Base-by-base conservation (phyloP, 2,329 filamentous ascomycete genomes). In the Emmonsia crescens region DNA sequence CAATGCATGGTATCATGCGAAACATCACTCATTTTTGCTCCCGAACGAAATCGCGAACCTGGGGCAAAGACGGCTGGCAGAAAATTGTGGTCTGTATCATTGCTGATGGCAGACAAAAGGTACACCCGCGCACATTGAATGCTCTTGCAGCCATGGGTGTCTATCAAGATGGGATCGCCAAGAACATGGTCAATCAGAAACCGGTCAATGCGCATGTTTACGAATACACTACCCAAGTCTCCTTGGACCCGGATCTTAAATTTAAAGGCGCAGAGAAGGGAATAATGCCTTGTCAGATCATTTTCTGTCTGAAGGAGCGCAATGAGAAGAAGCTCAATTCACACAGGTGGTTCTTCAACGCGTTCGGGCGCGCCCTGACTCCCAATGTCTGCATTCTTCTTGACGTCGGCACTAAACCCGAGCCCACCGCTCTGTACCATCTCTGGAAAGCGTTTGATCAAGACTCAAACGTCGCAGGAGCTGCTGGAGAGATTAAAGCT, bases 221-320 rank as follows among this genome's bases (percentile, higher is more conserved):
- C 78, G 94, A 99, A 74, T 99, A 99, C 77, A 99, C 94, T 0
- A 97, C 94, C 0, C 95, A 99, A 71, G 94, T 99, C 12, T 97
- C 93, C 0, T 83, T 99, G 10, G 94, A 99, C 73, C 84, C 92
- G 0, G 93, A 96, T 68, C 83, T 99, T 66, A 96, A 96, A 75
- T 99, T 99, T 81, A 99, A 99, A 79, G 94, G 95, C 40, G 94
- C 94, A 0, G 95, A 99, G 76, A 99, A 99, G 79, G 94, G 95
- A 38, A 99, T 99, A 67, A 91, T 97, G 14, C 95, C 94, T 0
- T 96, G 91, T 72, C 94, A 99, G 77, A 91, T 99, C 80, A 93
- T 99, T 69, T 99, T 99, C 75, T 99, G 95, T 71, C 79, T 99
- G 64, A 99, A 99, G 78, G 94, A 99, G 74, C 92, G 94, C 79